Evolutionary conservation across 73 alveolate genomes (phyloP), one percentile per base, ranked within the genome.

Genomic region (Paramecium sexaurelia): DNA sequence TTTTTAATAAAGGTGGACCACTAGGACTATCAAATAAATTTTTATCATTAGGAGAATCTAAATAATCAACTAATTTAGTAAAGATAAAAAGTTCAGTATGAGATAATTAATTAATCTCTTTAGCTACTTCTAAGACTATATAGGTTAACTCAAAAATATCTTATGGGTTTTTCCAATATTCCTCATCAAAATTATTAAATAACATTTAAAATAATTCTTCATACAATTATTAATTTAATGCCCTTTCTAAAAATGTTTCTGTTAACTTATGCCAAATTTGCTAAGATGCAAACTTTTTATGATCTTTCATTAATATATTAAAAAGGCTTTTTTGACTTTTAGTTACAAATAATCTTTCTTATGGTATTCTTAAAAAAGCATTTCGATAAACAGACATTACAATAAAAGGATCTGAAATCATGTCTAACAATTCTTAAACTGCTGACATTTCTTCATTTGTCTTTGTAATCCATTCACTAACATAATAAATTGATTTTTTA

Each of bases 121-220:
- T 71, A 17, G 86, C 86, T 32, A 71, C 86, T 20, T 32, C 55
- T 27, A 71, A 40, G 8, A 71, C 55, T 1, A 37, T 33, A n/a
- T 35, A 35, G 13, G 56, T 71, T 3, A 71, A 33, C 5, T 71
- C 56, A 20, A 71, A 35, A 5, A 71, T 35, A 71, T 32, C 56
- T 5, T 71, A 22, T 13, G 33, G 56, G 19, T 35, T 17, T 7
- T 32, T 71, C 86, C 86, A 71, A 35, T 29, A 33, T 7, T 71
- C 86, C 35, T 71, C 86, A 36, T 71, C 86, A 71, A 71, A 71
- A 71, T 71, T 71, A 71, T 71, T 71, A 11, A 35, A 71, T 13
- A 71, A n/a, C 55, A 71, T 71, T 35, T n/a, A 40, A 71, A 71
- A 71, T 37, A 71, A 20, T 36, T 71, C 86, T 36, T 71, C 86